Evolutionary conservation across 2,329 filamentous ascomycete species (phyloP).

Genomic region (Emericellopsis cladophorae): DNA sequence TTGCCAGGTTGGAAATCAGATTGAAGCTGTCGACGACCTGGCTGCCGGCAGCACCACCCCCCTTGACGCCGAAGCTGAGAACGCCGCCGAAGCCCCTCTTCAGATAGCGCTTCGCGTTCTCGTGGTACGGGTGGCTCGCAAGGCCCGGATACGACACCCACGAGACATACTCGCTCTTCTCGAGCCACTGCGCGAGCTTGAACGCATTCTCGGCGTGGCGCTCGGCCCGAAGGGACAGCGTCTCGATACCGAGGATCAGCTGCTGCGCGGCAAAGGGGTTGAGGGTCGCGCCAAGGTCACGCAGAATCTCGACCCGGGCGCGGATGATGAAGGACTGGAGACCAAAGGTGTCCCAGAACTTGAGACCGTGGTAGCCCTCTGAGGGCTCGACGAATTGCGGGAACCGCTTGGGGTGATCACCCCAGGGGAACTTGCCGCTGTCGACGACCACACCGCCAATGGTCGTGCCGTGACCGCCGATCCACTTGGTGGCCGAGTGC

Average conservation of each 20-base stretch:
- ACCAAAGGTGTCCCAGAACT: slow-evolving; percentile 91
- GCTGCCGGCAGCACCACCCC: slow-evolving; percentile 69
- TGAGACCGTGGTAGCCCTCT: slow-evolving; percentile 82
- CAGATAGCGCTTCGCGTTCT: slow-evolving; percentile 76
- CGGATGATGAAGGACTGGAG: slow-evolving; percentile 71
- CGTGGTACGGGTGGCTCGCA: slow-evolving; percentile 68
- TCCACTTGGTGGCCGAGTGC: slow-evolving; percentile 94
- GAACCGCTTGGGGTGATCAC: slow-evolving; percentile 69
- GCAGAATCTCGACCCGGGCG: slow-evolving; percentile 77
- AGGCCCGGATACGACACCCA: slow-evolving; percentile 95
- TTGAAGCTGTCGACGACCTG: slow-evolving; percentile 91
- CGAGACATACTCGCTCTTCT: slow-evolving; percentile 68
- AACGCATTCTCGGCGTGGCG: slow-evolving; percentile 77
- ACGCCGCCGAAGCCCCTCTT: slow-evolving; percentile 79
- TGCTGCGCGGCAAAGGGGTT: slow-evolving; percentile 92
- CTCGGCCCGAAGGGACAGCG: slow-evolving; percentile 74
- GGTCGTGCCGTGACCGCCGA: slow-evolving; percentile 88
- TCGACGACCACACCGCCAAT: slow-evolving; percentile 80
- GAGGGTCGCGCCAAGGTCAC: slow-evolving; percentile 70
- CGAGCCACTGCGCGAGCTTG: slow-evolving; percentile 68
- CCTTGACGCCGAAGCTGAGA: slow-evolving; percentile 86
- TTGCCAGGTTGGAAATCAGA: slow-evolving; percentile 89
- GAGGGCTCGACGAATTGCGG: slow-evolving; percentile 85
- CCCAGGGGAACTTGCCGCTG: slow-evolving; percentile 90
- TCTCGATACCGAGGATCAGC: slow-evolving; percentile 80